These are phyloP conservation scores for Theobroma grandiflorum DNA, from an alignment of 441 rosid species.

Conservation along the genomic window DNA sequence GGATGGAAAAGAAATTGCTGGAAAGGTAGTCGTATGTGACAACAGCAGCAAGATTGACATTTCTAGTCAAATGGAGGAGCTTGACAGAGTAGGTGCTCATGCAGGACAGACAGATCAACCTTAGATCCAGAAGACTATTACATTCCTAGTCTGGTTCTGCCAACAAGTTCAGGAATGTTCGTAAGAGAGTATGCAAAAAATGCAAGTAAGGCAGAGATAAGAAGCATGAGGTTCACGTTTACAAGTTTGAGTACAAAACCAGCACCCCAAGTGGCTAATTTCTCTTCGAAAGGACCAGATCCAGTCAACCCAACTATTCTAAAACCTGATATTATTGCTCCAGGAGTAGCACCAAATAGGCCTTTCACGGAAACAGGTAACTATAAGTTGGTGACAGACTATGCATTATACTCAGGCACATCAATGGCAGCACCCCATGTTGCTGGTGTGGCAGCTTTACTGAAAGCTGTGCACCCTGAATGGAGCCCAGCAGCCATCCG, in stretches of 20 bases:
- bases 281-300: conserved; percentile 44
- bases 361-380: conserved; percentile 30
- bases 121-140: not conserved
- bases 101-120: conserved; percentile 26
- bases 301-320: conserved; percentile 35
- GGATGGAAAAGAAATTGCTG: conserved; percentile 37
- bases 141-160: conserved; percentile 38
- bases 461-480: conserved; percentile 35
- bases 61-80: conserved; percentile 23
- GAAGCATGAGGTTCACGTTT: conserved; percentile 34
- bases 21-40: conserved; percentile 53
- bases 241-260: conserved; percentile 33
- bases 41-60: not conserved
- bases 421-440: conserved; percentile 48
- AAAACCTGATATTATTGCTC: conserved; percentile 44
- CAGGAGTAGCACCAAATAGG: conserved; percentile 34
- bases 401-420: conserved; percentile 40
- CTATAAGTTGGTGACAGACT: conserved; percentile 46
- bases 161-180: conserved; percentile 28
- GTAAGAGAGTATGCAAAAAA: conserved; percentile 25
- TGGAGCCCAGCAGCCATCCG: conserved; percentile 43
- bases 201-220: conserved; percentile 16
- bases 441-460: conserved; percentile 40
- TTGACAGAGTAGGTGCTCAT: conserved; percentile 39
- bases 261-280: conserved; percentile 42